Base-by-base conservation (phyloP, 352 stramenopile species). In the Thraustotheca clavata region DNA sequence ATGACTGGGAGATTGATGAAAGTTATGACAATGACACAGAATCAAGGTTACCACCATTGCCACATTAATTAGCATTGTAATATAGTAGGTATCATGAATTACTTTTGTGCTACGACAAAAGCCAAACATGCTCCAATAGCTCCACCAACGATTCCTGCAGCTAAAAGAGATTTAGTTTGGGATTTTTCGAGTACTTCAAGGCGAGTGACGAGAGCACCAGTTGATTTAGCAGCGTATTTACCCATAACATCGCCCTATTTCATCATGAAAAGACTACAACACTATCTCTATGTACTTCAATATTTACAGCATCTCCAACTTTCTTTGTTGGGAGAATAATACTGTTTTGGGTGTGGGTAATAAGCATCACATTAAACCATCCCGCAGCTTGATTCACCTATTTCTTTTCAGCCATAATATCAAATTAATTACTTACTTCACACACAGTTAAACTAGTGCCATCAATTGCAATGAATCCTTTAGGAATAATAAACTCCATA, bases 291-390 rank as follows among this genome's bases (percentile, higher is more conserved):
- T 4, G 16, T 68, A 88, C 77, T 72, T 98, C 92, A 31, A 98
- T 69, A 75, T 98, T 98, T 20, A 98, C 89, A 31, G 62, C 62
- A 69, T 91, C 82, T 27, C 89, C 89, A 6, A 94, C 69, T 48
- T 80, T 71, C 73, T 98, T 98, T 27, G 83, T 74, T 22, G 96
- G 95, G 41, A 99, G 75, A 47, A 98, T 95, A 43, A 99, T 96
- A 71, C 97, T 89, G 76, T 97, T 96, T 70, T 97, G 97, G 32
- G 97, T 99, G 76, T 99, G 96, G 57, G 95, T 82, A 59, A 99
- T 94, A 70, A 99, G 86, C 97, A 99, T 99, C 71, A 99, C 96
- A 43, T 88, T 97, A 74, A 99, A 99, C 83, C 89, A 98, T 60
- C 84, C 76, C 59, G 91, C 76, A 33, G 71, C 68, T 1, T 65